Conservation (phyloP, 345 rosid genomes). For the Boechera stricta region DNA sequence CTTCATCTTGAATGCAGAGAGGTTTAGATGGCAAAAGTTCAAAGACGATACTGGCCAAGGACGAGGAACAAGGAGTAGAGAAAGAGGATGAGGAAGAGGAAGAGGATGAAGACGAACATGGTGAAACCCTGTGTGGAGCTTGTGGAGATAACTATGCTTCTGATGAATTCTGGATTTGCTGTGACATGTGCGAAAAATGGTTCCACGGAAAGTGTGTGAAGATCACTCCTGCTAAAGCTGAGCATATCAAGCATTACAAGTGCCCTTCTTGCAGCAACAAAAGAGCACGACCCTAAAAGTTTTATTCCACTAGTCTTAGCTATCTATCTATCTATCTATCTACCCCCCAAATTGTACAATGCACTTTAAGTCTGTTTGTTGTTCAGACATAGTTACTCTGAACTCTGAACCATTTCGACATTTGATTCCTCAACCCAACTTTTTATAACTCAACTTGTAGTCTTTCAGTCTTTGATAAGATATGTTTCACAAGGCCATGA, state of each 20-base stretch:
- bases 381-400: slow-evolving; percentile 17
- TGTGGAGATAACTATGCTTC: slow-evolving; percentile 78
- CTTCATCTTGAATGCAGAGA: slow-evolving; percentile 51
- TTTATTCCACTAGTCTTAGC: slow-evolving; percentile 27
- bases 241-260: slow-evolving; percentile 85
- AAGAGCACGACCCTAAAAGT: slow-evolving; percentile 64
- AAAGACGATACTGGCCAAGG: slow-evolving; percentile 47
- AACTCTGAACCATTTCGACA: background rate
- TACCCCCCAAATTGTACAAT: slow-evolving; percentile 20
- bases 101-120: slow-evolving; percentile 64
- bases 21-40: slow-evolving; percentile 54
- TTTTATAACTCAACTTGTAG: slow-evolving; percentile 18
- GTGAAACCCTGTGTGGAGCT: slow-evolving; percentile 79
- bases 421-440: slow-evolving; percentile 8
- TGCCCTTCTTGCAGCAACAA: slow-evolving; percentile 88
- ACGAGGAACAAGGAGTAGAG: slow-evolving; percentile 57
- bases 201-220: slow-evolving; percentile 87
- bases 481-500: background rate
- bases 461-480: slow-evolving; percentile 8
- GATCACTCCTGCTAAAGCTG: slow-evolving; percentile 84
- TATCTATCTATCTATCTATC: background rate
- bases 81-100: slow-evolving; percentile 59
- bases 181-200: slow-evolving; percentile 86
- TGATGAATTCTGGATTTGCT: slow-evolving; percentile 88
- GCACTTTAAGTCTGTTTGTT: slow-evolving; percentile 17